Evolutionary conservation across 257 asterid genomes (phyloP).

Genomic region (Marsdenia floribunda): DNA sequence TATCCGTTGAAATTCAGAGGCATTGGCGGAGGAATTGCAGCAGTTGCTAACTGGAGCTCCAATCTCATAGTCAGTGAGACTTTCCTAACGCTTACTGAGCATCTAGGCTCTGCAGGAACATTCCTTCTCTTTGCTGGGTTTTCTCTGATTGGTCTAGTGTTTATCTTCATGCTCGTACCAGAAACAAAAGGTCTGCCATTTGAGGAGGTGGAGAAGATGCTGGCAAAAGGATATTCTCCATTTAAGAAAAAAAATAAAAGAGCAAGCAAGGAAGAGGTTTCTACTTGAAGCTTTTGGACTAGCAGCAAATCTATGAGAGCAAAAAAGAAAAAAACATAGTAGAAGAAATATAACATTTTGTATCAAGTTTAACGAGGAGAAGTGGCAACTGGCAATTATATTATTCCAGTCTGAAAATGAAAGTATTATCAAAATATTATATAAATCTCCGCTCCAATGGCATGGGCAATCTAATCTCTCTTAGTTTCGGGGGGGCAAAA

Average conservation of each 20-base stretch:
- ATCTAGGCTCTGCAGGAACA: constrained; percentile 50
- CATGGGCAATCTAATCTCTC: neutral
- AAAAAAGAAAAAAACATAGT: too few species aligned
- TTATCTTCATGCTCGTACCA: constrained; percentile 55
- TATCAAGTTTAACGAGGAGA: too few species aligned
- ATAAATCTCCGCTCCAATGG: neutral
- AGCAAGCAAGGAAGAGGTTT: constrained; percentile 11
- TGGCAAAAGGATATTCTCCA: constrained; percentile 47
- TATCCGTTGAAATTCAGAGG: constrained; percentile 64
- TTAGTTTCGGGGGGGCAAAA: neutral
- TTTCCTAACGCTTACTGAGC: constrained; percentile 52
- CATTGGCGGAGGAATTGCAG: constrained; percentile 64
- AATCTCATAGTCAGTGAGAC: constrained; percentile 55
- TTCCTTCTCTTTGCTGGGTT: constrained; percentile 60
- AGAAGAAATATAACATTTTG: too few species aligned
- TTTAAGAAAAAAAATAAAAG: constrained; percentile 29
- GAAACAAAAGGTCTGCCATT: constrained; percentile 67
- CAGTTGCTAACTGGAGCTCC: constrained; percentile 63
- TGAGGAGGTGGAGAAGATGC: constrained; percentile 53
- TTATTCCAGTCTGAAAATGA: neutral
- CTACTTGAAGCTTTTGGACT: neutral
- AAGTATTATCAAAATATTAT: too few species aligned
- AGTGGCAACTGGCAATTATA: neutral
- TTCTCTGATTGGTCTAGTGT: constrained; percentile 40
- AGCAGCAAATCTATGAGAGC: neutral